Evolutionary conservation across 75 land plant genomes (phyloP).

Genomic region (Picea sitchensis): DNA sequence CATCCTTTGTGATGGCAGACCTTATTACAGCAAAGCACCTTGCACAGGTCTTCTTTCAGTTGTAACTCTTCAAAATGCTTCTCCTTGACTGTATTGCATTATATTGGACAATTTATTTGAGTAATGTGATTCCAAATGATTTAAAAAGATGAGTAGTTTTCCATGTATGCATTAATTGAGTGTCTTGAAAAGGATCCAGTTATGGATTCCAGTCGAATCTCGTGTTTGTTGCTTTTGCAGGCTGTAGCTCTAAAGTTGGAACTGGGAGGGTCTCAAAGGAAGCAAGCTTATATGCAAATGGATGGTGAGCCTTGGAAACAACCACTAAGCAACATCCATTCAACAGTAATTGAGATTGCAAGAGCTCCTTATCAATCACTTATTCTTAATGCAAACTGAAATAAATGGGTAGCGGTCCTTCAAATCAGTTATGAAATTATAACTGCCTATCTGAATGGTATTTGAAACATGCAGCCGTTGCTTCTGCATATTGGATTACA

Average conservation of each 20-base stretch:
- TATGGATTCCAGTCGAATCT: neutral
- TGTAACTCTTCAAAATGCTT: neutral
- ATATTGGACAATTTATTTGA: neutral
- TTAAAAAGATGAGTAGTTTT: neutral
- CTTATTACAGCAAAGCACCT: slow-evolving; percentile 35
- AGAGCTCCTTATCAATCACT: slow-evolving; percentile 7
- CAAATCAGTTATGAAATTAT: neutral
- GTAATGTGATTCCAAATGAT: neutral
- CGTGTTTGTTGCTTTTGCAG: slow-evolving; percentile 14
- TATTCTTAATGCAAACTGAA: slow-evolving; percentile 10
- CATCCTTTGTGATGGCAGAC: slow-evolving; percentile 36
- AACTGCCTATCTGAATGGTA: neutral
- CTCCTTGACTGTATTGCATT: neutral
- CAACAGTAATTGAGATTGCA: slow-evolving; percentile 14
- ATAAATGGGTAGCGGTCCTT: neutral
- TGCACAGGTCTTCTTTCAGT: slow-evolving; percentile 28
- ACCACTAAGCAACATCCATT: slow-evolving; percentile 19
- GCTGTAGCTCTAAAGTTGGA: slow-evolving; percentile 34
- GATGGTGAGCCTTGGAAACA: slow-evolving; percentile 58
- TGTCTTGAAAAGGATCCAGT: neutral
- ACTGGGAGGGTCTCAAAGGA: slow-evolving; percentile 18
- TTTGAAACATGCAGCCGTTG: no score
- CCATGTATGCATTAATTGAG: neutral
- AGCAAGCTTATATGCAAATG: slow-evolving; percentile 37
- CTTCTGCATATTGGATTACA: no score